phyloP scores from a whole-genome alignment of 1,284 basidiomycete species.

The Takashimella tepidaria region DNA sequence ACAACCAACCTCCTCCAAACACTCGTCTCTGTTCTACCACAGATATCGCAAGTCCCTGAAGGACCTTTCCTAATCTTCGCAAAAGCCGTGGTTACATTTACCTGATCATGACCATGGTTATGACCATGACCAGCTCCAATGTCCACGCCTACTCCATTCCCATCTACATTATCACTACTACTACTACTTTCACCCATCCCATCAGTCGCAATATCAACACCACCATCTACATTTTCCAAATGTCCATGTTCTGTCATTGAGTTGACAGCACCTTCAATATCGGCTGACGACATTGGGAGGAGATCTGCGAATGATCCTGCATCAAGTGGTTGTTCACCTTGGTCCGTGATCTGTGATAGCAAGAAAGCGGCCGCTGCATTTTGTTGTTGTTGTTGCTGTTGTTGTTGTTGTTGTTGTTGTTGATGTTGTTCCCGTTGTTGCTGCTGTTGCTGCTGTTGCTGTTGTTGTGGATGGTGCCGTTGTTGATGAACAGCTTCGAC shows the following conservation, averaged over 20 bases:
- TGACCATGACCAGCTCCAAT: constrained; percentile 1
- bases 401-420: neutral
- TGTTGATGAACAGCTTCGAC: neutral
- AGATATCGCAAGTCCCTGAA: constrained; percentile 43
- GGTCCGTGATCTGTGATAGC: neutral
- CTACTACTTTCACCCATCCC: neutral
- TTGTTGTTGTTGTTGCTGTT: neutral
- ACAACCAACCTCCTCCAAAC: constrained; percentile 41
- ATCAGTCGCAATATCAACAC: neutral
- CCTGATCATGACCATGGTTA: neutral
- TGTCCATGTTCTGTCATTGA: neutral
- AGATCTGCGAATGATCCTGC: neutral
- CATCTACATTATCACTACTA: neutral
- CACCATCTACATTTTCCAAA: neutral
- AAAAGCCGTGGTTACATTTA: neutral
- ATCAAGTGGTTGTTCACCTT: neutral
- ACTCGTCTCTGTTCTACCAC: constrained; percentile 40
- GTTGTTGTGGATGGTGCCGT: neutral
- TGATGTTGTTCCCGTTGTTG: neutral
- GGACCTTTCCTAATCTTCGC: constrained; percentile 17
- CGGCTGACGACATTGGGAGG: neutral
- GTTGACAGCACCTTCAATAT: neutral
- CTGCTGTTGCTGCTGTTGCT: neutral
- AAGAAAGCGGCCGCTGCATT: constrained; percentile 10
- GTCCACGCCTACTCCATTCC: neutral